Evolutionary conservation across 2,329 filamentous ascomycete genomes (phyloP).

Genomic region (Alternaria sp.): DNA sequence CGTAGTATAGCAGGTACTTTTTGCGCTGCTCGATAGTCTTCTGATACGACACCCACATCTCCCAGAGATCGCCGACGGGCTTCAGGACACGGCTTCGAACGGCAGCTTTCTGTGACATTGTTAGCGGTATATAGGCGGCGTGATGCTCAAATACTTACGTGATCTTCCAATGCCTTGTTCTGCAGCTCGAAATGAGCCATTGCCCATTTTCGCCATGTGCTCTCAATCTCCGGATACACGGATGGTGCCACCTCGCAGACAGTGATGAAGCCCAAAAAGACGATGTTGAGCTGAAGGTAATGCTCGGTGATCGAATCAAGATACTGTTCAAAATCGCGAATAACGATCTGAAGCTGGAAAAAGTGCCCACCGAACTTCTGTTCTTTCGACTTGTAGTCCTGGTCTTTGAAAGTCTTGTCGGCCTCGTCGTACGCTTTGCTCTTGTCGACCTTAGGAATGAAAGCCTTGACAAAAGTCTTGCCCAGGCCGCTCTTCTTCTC

Average conservation of each 20-base stretch:
- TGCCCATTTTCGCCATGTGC: slow-evolving; percentile 92
- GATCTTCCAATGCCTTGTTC: slow-evolving; percentile 80
- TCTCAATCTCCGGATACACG: slow-evolving; percentile 79
- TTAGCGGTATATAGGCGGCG: slow-evolving; percentile 16
- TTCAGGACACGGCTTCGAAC: slow-evolving; percentile 85
- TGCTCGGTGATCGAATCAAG: slow-evolving; percentile 80
- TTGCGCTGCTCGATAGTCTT: slow-evolving; percentile 92
- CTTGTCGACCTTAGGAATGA: slow-evolving; percentile 88
- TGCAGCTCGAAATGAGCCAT: slow-evolving; percentile 86
- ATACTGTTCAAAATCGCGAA: slow-evolving; percentile 93
- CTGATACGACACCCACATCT: slow-evolving; percentile 81
- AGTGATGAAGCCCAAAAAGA: slow-evolving; percentile 80
- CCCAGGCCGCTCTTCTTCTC: slow-evolving; percentile 55
- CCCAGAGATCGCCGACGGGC: slow-evolving; percentile 79
- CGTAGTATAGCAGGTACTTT: slow-evolving; percentile 89
- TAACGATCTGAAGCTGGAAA: slow-evolving; percentile 87
- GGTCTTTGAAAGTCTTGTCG: slow-evolving; percentile 73
- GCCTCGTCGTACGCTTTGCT: slow-evolving; percentile 73
- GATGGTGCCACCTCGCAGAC: slow-evolving; percentile 71
- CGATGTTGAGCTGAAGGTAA: slow-evolving; percentile 79
- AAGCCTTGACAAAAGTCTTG: slow-evolving; percentile 82
- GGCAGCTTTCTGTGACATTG: slow-evolving; percentile 58
- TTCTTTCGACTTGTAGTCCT: slow-evolving; percentile 78
- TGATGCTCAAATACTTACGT: slow-evolving; percentile 62
- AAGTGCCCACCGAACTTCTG: slow-evolving; percentile 93